Conservation (phyloP, 352 stramenopile species). For the Phytophthora podocarpi region DNA sequence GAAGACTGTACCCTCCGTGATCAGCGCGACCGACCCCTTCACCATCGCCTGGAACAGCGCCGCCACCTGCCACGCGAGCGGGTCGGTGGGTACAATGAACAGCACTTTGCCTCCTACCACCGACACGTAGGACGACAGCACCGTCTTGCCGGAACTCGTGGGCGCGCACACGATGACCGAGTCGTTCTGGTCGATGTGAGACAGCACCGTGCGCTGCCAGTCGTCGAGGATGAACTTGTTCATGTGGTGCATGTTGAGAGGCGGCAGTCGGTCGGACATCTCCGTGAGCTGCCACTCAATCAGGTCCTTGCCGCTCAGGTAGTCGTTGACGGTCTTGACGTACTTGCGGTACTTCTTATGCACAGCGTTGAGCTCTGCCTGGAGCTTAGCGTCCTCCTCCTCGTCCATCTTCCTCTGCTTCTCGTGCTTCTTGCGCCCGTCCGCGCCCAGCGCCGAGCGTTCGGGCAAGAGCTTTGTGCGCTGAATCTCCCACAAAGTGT, state of each 20-base stretch:
- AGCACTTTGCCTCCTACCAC: slow-evolving; percentile 82
- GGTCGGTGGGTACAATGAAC: slow-evolving; percentile 95
- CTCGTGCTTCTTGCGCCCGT: slow-evolving; percentile 69
- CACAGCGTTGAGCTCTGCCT: slow-evolving; percentile 62
- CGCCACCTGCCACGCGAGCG: slow-evolving; percentile 98
- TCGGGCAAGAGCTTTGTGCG: slow-evolving; percentile 65
- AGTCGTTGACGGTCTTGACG: slow-evolving; percentile 77
- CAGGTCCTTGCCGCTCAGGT: slow-evolving; percentile 68
- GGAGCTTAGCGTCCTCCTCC: slow-evolving; percentile 76
- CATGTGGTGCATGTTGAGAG: slow-evolving; percentile 91
- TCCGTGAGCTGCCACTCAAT: slow-evolving; percentile 89
- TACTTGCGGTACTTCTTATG: slow-evolving; percentile 92
- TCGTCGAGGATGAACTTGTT: slow-evolving; percentile 95
- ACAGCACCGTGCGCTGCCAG: slow-evolving; percentile 97
- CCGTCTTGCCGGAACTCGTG: slow-evolving; percentile 98
- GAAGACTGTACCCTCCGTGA: slow-evolving; percentile 92
- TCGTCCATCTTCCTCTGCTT: slow-evolving; percentile 79
- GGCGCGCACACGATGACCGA: slow-evolving; percentile 98
- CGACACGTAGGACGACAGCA: slow-evolving; percentile 86
- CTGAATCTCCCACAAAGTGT: slow-evolving; percentile 90
- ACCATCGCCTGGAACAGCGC: slow-evolving; percentile 99
- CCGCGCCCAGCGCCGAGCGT: slow-evolving; percentile 37
- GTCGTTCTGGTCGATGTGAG: slow-evolving; percentile 94
- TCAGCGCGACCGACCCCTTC: slow-evolving; percentile 95
- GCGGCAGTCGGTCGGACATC: slow-evolving; percentile 85